phyloP scores from a whole-genome alignment of 169 alveolate species.

The Cyclospora cayetanensis region DNA sequence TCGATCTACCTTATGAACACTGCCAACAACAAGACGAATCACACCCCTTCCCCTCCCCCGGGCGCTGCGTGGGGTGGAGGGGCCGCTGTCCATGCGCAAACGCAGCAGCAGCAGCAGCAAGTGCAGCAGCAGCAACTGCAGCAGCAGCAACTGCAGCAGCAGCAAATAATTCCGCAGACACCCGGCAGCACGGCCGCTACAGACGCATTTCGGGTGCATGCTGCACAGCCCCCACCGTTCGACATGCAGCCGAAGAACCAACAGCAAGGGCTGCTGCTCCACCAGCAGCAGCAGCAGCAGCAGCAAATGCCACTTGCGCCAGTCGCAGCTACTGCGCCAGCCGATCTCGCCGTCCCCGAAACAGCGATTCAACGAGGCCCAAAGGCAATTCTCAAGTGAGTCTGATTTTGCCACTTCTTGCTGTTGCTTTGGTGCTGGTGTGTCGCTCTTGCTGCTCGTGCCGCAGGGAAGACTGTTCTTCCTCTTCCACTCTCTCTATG shows the following conservation, averaged over 20 bases:
- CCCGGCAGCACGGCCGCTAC: slow-evolving; percentile 16
- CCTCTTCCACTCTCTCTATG: not conserved
- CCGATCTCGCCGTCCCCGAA: slow-evolving; percentile 52
- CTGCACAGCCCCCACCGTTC: slow-evolving; percentile 41
- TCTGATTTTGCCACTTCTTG: not conserved
- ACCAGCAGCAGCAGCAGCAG: not conserved
- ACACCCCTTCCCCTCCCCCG: slow-evolving; percentile 11
- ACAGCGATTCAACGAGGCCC: slow-evolving; percentile 56
- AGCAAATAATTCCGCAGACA: slow-evolving; percentile 26
- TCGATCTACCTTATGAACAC: slow-evolving; percentile 48
- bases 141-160: slow-evolving; percentile 55
- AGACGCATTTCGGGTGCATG: slow-evolving; percentile 14
- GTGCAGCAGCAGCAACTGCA: too few relatives aligned
- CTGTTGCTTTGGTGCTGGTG: not conserved
- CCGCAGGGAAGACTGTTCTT: not conserved
- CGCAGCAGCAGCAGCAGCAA: slow-evolving; percentile 54
- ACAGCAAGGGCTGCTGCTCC: slow-evolving; percentile 29
- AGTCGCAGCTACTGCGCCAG: slow-evolving; percentile 56
- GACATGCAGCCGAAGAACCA: slow-evolving; percentile 51
- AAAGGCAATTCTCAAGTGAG: slow-evolving; percentile 46
- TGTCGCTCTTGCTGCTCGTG: not conserved
- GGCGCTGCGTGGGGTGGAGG: slow-evolving; percentile 45
- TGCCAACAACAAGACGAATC: slow-evolving; percentile 42
- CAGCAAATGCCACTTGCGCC: slow-evolving; percentile 28
- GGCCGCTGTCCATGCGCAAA: slow-evolving; percentile 26